Evolutionary conservation across 2,329 filamentous ascomycete species (phyloP).

Genomic region (Allantophomopsis lycopodina): DNA sequence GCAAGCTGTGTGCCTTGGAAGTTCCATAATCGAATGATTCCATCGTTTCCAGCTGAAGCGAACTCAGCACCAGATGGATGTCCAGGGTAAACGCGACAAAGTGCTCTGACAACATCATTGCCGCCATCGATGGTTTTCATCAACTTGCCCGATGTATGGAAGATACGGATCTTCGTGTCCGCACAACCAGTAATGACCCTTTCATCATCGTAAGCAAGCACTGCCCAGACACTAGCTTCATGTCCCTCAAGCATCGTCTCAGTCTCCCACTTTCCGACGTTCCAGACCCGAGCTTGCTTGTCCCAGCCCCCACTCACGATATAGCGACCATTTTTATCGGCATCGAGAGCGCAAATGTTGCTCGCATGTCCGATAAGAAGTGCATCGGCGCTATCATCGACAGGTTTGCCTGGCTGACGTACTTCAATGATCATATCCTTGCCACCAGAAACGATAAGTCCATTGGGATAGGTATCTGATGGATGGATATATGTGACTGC

Average conservation of each 20-base stretch:
- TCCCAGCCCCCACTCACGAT: constrained; percentile 95
- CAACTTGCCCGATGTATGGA: constrained; percentile 50
- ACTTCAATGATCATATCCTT: constrained; percentile 91
- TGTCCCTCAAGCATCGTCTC: constrained; percentile 62
- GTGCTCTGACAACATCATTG: constrained; percentile 74
- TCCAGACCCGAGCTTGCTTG: constrained; percentile 75
- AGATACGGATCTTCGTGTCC: constrained; percentile 80
- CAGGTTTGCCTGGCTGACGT: constrained; percentile 51
- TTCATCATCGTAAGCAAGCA: constrained; percentile 66
- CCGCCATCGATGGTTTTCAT: constrained; percentile 53
- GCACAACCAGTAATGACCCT: constrained; percentile 86
- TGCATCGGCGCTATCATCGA: constrained; percentile 69
- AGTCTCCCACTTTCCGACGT: constrained; percentile 71
- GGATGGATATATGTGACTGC: constrained; percentile 65
- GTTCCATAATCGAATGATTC: constrained; percentile 77
- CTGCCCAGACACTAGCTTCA: constrained; percentile 78
- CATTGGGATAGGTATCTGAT: constrained; percentile 51
- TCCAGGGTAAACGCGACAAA: constrained; percentile 63
- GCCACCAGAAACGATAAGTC: constrained; percentile 75
- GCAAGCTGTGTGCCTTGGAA: constrained; percentile 63
- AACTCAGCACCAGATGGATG: constrained; percentile 83
- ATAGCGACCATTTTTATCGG: constrained; percentile 55
- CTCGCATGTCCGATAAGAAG: constrained; percentile 74
- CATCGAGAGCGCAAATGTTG: constrained; percentile 81
- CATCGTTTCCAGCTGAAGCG: constrained; percentile 88